Evolutionary conservation across 179 eudicot species (phyloP), one percentile per base, ranked within the genome.

Genomic region (Beta lomatogona): DNA sequence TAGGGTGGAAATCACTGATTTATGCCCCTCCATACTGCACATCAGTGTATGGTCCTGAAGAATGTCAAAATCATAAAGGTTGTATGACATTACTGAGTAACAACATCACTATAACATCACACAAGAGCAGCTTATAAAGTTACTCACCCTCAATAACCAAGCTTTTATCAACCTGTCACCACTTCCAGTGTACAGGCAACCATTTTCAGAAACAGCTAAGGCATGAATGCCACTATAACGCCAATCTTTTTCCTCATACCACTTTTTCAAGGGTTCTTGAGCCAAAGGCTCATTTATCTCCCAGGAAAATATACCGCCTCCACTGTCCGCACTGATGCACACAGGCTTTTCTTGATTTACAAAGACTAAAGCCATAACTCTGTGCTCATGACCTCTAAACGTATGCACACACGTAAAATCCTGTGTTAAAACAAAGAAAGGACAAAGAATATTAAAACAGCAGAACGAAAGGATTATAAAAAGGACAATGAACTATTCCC

Each of bases 191-290:
- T 91, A 92, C 45, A 95, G 87, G 79, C 77, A 87, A 54, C 88
- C 93, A 75, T 82, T 87, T 76, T 90, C 92, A 83, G 94, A 91
- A 82, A 89, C 80, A 54, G 97, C 93, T 71, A 95, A 87, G 61
- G 98, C 92, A 77, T 93, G 97, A 81, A 95, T 92, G 50, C 98
- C 98, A 88, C 91, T 93, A 83, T 93, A 95, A 69, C 98, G 95
- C 98, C 98, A 95, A 86, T 95, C 98, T 74, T 92, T 90, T 81
- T 91, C 82, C 87, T 92, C 98, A 36, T 73, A 81, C 88, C 94
- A 85, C 76, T 84, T 92, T 83, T 87, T 92, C 78, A 89, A 73
- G 45, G 98, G 95, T 70, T 83, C 89, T 85, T 87, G 87, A 60
- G 79, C 84, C 80, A 91, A 92, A 67, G 97, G 92, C 76, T 77